Conservation (phyloP, 176 grass and related monocot genomes). For the Thinopyrum elongatum region DNA sequence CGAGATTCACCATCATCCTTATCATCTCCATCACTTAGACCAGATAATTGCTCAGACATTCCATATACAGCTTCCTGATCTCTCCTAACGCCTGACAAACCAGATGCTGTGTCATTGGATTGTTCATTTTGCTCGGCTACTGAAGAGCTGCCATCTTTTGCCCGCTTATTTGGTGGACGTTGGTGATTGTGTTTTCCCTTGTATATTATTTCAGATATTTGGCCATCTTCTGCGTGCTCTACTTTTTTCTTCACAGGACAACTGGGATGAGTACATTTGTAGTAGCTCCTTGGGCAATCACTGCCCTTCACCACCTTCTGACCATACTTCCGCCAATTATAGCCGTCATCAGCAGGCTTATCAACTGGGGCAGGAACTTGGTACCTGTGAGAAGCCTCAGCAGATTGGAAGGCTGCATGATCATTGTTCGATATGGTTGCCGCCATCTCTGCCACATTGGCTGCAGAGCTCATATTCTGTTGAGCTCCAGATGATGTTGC, state of each 20-base stretch:
- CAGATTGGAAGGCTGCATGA: slow-evolving; percentile 43
- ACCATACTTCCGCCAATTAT: slow-evolving; percentile 93
- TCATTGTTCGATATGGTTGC: slow-evolving; percentile 38
- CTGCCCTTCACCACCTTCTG: slow-evolving; percentile 96
- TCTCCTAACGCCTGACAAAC: slow-evolving; percentile 48
- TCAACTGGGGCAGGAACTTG: slow-evolving; percentile 63
- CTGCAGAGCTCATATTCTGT: slow-evolving; percentile 37
- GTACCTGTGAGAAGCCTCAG: slow-evolving; percentile 50
- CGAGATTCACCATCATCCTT: slow-evolving; percentile 54
- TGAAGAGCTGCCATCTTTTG: slow-evolving; percentile 60
- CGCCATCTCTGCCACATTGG: slow-evolving; percentile 32
- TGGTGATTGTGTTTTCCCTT: slow-evolving; percentile 93
- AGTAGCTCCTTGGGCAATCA: slow-evolving; percentile 83
- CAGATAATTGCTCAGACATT: slow-evolving; percentile 67
- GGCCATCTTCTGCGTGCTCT: slow-evolving; percentile 81
- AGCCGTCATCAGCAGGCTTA: slow-evolving; percentile 87
- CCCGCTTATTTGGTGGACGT: slow-evolving; percentile 66
- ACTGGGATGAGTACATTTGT: slow-evolving; percentile 76
- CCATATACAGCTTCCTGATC: slow-evolving; percentile 61
- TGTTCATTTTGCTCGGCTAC: slow-evolving; percentile 52
- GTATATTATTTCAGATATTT: slow-evolving; percentile 97
- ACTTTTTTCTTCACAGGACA: slow-evolving; percentile 91
- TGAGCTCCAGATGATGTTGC: slow-evolving; percentile 44
- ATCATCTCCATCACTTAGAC: slow-evolving; percentile 82
- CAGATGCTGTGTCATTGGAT: slow-evolving; percentile 47